Conservation (phyloP, 495 filamentous ascomycete species). For the Penicillium crystallinum region DNA sequence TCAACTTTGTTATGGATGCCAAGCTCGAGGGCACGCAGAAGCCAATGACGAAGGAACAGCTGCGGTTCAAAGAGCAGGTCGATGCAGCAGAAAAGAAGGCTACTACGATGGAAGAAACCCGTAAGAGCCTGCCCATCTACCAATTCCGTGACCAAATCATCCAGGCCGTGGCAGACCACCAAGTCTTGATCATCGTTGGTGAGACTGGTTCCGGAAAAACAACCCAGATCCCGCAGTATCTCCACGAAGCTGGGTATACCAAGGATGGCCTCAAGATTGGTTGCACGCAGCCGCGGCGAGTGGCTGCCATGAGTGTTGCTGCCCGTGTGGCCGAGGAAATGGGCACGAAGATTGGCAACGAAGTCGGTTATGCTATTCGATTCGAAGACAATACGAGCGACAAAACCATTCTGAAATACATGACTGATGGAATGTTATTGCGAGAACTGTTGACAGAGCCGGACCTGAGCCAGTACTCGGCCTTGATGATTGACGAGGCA, state of each 20-base stretch:
- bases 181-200: conserved; percentile 83
- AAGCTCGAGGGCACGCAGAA: conserved; percentile 63
- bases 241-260: conserved; percentile 84
- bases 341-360: conserved; percentile 83
- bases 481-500: conserved; percentile 95
- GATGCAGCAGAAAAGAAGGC: conserved; percentile 84
- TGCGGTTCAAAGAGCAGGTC: conserved; percentile 69
- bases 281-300: conserved; percentile 79
- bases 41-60: conserved; percentile 70
- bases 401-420: conserved; percentile 92
- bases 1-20: conserved; percentile 78
- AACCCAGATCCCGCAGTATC: conserved; percentile 83
- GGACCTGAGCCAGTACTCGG: conserved; percentile 76
- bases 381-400: conserved; percentile 93
- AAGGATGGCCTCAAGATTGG: conserved; percentile 56
- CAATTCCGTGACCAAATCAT: conserved; percentile 72
- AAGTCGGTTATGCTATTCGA: conserved; percentile 92
- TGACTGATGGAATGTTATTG: conserved; percentile 97
- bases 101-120: conserved; percentile 79
- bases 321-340: conserved; percentile 92
- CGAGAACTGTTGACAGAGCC: conserved; percentile 90
- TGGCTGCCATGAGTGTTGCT: conserved; percentile 95
- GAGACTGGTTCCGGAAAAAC: conserved; percentile 89
- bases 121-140: conserved; percentile 89
- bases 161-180: conserved; percentile 68